Evolutionary conservation across 2,329 filamentous ascomycete genomes (phyloP).

Genomic region (Clonostachys solani): DNA sequence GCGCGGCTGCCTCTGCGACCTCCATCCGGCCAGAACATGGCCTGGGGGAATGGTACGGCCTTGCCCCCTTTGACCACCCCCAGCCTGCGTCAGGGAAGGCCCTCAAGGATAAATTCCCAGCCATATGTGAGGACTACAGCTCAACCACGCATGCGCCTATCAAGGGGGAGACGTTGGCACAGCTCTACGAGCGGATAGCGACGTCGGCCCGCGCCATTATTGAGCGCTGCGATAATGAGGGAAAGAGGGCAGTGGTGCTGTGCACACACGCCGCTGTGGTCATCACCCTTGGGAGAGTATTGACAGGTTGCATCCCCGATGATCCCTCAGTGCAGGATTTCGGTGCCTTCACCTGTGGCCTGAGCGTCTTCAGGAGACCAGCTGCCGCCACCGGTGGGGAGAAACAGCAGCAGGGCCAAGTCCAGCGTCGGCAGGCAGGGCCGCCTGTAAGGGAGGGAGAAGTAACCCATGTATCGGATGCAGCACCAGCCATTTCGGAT

Average conservation of each 20-base stretch:
- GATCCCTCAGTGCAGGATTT: constrained; percentile 76
- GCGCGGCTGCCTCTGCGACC: constrained; percentile 4
- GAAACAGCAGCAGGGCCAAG: background rate
- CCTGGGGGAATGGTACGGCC: constrained; percentile 86
- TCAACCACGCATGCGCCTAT: constrained; percentile 58
- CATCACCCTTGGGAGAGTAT: constrained; percentile 76
- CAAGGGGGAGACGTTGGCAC: constrained; percentile 73
- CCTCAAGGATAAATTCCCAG: constrained; percentile 65
- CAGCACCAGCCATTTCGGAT: background rate
- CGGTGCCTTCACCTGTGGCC: constrained; percentile 74
- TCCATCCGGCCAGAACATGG: constrained; percentile 52
- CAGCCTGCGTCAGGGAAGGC: constrained; percentile 61
- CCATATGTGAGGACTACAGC: constrained; percentile 51
- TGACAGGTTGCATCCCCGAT: constrained; percentile 75
- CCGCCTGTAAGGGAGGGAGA: background rate
- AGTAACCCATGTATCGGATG: background rate
- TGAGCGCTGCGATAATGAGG: constrained; percentile 64
- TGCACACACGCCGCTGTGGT: constrained; percentile 88
- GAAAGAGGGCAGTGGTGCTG: constrained; percentile 68
- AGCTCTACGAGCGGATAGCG: constrained; percentile 77
- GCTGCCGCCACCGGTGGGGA: background rate
- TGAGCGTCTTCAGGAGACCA: constrained; percentile 56
- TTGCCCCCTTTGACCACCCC: constrained; percentile 81
- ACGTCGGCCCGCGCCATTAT: constrained; percentile 68
- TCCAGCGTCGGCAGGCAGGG: background rate